These are phyloP conservation scores for Simplicillium sp. DNA, from an alignment of 2,329 filamentous ascomycete genomes.

Conservation along the genomic window DNA sequence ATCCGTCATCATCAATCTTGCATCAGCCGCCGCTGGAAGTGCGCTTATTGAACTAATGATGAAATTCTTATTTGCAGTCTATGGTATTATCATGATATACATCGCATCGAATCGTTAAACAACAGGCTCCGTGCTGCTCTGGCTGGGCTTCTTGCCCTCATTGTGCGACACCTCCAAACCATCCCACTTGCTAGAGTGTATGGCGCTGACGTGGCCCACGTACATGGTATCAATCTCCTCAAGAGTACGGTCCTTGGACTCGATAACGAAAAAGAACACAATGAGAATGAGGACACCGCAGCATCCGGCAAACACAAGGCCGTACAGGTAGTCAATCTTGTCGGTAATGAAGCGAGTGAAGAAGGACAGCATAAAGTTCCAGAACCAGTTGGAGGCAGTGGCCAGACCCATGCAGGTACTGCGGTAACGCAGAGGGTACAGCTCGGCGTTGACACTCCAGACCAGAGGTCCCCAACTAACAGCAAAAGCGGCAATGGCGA, in stretches of 20 bases:
- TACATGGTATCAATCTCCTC: slow-evolving; percentile 78
- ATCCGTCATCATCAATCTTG: no score
- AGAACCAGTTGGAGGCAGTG: slow-evolving; percentile 52
- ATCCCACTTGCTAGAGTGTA: slow-evolving; percentile 30
- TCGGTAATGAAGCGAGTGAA: slow-evolving; percentile 65
- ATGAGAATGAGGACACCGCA: slow-evolving; percentile 52
- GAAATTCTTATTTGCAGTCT: no score
- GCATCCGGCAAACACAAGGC: slow-evolving; percentile 62
- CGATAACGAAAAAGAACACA: slow-evolving; percentile 69
- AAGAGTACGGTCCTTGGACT: slow-evolving; percentile 60
- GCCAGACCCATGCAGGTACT: slow-evolving; percentile 45
- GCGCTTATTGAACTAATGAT: no score
- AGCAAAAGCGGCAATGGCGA: slow-evolving; percentile 60
- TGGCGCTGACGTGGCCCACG: slow-evolving; percentile 38
- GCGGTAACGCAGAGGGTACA: slow-evolving; percentile 51
- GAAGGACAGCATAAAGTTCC: slow-evolving; percentile 52
- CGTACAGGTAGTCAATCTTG: slow-evolving; percentile 59
- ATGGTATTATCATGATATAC: no score
- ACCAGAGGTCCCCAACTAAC: slow-evolving; percentile 62
- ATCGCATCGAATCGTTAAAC: no score
- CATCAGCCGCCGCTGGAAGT: no score
- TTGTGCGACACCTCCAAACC: no score
- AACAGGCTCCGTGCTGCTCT: no score
- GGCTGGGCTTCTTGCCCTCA: no score
- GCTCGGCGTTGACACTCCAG: slow-evolving; percentile 56